phyloP scores from a whole-genome alignment of 495 filamentous ascomycete species.

The Daldinia grandis region DNA sequence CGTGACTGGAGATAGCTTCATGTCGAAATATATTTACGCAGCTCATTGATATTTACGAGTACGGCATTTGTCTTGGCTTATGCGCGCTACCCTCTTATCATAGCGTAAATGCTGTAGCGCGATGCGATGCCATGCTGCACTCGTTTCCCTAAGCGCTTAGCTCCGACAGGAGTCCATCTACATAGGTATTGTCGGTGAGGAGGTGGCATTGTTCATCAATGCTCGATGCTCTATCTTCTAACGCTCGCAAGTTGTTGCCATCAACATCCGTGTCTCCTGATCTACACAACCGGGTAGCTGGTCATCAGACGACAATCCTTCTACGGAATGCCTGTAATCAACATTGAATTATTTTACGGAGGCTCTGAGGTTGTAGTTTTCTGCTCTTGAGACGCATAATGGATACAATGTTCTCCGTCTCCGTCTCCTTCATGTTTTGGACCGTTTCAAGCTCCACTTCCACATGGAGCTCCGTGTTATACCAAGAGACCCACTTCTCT shows the following conservation, averaged over 20 bases:
- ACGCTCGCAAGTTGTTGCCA: conserved; percentile 37
- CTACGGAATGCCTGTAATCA: conserved; percentile 18
- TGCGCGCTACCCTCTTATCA: not conserved
- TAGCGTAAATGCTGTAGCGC: not conserved
- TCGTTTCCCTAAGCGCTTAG: conserved; percentile 20
- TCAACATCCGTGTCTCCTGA: conserved; percentile 44
- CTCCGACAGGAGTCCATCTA: not conserved
- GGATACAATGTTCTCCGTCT: conserved; percentile 34
- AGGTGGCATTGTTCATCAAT: conserved; percentile 29
- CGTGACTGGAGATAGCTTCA: conserved; percentile 16
- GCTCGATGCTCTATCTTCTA: conserved; percentile 36
- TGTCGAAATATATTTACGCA: conserved; percentile 5
- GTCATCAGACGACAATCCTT: conserved; percentile 27
- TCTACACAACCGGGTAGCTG: conserved; percentile 41
- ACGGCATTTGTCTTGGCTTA: not conserved
- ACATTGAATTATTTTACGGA: conserved; percentile 20
- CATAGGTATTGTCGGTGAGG: conserved; percentile 14
- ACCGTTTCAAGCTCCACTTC: conserved; percentile 39
- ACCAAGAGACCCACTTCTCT: conserved; percentile 21
- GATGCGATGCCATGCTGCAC: conserved; percentile 1
- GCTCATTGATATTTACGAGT: conserved; percentile 4
- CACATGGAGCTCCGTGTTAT: conserved; percentile 13
- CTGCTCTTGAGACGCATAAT: conserved; percentile 29
- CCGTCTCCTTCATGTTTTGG: conserved; percentile 40
- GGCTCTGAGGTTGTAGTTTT: conserved; percentile 17